Evolutionary conservation across 2,329 filamentous ascomycete species (phyloP).

Genomic region (Metarhizium humberi): DNA sequence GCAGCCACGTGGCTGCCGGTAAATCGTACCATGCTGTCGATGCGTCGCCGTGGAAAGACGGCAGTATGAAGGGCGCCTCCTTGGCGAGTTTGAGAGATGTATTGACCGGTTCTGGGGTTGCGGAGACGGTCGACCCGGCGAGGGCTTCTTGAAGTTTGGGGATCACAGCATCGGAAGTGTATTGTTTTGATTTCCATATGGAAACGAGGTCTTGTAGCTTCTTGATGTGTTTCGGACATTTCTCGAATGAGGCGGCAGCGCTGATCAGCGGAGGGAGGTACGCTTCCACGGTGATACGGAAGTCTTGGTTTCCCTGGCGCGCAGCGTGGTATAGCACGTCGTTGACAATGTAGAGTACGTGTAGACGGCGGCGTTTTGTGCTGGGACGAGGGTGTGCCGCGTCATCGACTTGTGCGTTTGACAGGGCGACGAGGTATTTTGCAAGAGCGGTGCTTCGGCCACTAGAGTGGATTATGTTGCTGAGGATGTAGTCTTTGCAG

Average conservation of each 20-base stretch:
- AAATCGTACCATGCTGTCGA: conserved; percentile 71
- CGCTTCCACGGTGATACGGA: conserved; percentile 48
- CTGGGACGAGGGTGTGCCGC: conserved; percentile 38
- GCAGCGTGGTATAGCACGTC: conserved; percentile 66
- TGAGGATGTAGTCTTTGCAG: conserved; percentile 79
- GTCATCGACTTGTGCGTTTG: conserved; percentile 32
- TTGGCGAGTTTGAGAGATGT: conserved; percentile 34
- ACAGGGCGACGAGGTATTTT: conserved; percentile 65
- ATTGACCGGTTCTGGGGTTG: conserved; percentile 12
- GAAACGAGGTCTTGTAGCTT: conserved; percentile 57
- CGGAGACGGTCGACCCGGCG: conserved; percentile 19
- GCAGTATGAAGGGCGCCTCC: conserved; percentile 59
- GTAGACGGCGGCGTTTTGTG: conserved; percentile 58
- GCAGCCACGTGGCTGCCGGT: conserved; percentile 72
- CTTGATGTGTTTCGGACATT: conserved; percentile 54
- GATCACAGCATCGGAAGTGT: conserved; percentile 47
- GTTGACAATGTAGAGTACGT: conserved; percentile 69
- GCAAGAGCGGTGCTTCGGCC: conserved; percentile 58
- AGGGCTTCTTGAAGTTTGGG: conserved; percentile 51
- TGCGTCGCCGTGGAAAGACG: conserved; percentile 66
- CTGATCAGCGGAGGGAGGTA: conserved; percentile 54
- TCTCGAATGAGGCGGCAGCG: conserved; percentile 45
- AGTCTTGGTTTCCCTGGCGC: conserved; percentile 37
- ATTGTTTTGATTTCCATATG: conserved; percentile 60
- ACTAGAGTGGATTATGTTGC: conserved; percentile 59